Evolutionary conservation across 2,329 filamentous ascomycete genomes (phyloP).

Genomic region (Paecilomyces niveus): DNA sequence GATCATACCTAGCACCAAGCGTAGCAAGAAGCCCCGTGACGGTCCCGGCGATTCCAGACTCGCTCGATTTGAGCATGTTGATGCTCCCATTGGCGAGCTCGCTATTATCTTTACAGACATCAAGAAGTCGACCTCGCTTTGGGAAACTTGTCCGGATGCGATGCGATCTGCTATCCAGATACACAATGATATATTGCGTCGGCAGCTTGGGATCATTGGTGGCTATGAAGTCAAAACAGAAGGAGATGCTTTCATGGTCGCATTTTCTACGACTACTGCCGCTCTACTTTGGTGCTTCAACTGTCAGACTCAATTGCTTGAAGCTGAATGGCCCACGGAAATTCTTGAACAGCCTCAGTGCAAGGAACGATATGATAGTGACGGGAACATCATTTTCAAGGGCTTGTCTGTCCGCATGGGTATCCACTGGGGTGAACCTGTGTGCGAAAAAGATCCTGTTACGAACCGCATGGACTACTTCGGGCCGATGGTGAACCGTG

Average conservation of each 20-base stretch:
- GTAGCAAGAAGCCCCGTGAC: conserved; percentile 54
- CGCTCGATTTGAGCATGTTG: conserved; percentile 81
- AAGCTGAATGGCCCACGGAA: conserved; percentile 88
- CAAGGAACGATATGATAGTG: conserved; percentile 72
- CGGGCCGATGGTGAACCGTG: conserved; percentile 97
- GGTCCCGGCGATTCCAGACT: conserved; percentile 74
- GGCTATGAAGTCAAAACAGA: conserved; percentile 99
- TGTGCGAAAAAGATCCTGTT: conserved; percentile 92
- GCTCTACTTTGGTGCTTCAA: conserved; percentile 95
- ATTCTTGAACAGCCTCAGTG: conserved; percentile 82
- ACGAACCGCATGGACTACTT: conserved; percentile 99
- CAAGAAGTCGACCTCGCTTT: conserved; percentile 92
- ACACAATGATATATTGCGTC: conserved; percentile 94
- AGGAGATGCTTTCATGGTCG: conserved; percentile 99
- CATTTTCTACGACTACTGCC: conserved; percentile 91
- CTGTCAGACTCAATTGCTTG: conserved; percentile 78
- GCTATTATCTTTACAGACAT: conserved; percentile 98
- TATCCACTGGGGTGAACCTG: conserved; percentile 88
- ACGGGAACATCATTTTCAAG: conserved; percentile 84
- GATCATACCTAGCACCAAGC: conserved; percentile 57
- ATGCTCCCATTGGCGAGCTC: conserved; percentile 82
- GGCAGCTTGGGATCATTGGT: conserved; percentile 85
- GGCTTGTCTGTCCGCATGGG: conserved; percentile 96
- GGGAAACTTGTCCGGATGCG: conserved; percentile 89
- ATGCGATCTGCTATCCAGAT: conserved; percentile 97